Evolutionary conservation across 2,329 filamentous ascomycete species (phyloP).

Genomic region (Colletotrichum sojae): DNA sequence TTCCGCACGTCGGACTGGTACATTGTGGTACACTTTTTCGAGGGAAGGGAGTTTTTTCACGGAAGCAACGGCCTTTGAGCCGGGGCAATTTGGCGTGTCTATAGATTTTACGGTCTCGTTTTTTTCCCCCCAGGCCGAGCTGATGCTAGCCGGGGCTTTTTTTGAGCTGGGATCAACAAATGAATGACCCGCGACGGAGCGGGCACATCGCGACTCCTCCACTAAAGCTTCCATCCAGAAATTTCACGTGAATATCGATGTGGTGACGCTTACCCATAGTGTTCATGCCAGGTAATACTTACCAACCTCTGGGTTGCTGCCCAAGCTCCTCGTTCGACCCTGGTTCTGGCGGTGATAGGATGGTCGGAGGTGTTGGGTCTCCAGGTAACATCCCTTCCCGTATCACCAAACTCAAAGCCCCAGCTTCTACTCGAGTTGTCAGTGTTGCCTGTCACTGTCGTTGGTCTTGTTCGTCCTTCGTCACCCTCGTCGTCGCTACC

Average conservation of each 20-base stretch:
- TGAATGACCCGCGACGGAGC: slow-evolving; percentile 11
- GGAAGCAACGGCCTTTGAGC: too few relatives aligned
- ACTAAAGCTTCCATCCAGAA: background rate
- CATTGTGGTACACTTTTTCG: too few relatives aligned
- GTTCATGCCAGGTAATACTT: too few relatives aligned
- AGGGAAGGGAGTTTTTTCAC: too few relatives aligned
- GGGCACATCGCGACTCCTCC: background rate
- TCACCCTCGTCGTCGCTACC: too few relatives aligned
- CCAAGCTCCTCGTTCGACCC: background rate
- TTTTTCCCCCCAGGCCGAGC: background rate
- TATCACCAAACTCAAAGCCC: background rate
- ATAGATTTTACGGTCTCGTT: background rate
- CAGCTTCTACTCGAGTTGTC: background rate
- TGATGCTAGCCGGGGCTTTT: slow-evolving; percentile 4
- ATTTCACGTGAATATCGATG: background rate
- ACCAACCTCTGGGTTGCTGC: background rate
- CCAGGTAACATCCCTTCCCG: background rate
- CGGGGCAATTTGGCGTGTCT: too few relatives aligned
- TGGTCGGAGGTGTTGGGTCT: background rate
- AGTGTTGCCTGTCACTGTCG: too few relatives aligned
- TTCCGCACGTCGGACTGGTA: too few relatives aligned
- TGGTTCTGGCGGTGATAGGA: background rate
- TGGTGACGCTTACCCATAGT: background rate
- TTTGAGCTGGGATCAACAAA: slow-evolving; percentile 4
- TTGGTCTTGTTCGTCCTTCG: too few relatives aligned